A percentile compares a stretch with the other conserved stretches of the same genome.
phyloP scores from a whole-genome alignment of 164 flowering plant species.

The Chimonanthus salicifolius region DNA sequence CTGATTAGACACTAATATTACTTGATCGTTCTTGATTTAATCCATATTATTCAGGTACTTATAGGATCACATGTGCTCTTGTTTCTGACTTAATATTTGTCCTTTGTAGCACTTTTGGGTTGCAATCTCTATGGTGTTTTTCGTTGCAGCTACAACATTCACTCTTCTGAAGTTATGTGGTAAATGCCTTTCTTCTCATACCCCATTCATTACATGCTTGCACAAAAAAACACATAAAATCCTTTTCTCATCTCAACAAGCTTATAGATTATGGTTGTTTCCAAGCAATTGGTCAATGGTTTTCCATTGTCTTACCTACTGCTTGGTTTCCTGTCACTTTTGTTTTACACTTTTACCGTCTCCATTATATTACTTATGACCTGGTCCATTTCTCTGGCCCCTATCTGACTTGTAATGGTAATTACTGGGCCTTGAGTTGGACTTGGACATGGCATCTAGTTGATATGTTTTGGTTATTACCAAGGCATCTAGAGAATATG shows the following conservation, averaged over 20 bases:
- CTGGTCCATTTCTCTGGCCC: too few species aligned
- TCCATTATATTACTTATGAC: too few species aligned
- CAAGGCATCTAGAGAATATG: not conserved
- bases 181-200: constrained; percentile 19
- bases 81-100: constrained; percentile 2
- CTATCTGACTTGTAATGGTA: too few species aligned
- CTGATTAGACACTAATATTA: too few species aligned
- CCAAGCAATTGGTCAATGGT: not conserved
- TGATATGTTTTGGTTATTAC: not conserved
- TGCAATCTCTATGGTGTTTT: constrained; percentile 71
- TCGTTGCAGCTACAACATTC: constrained; percentile 59
- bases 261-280: too few species aligned
- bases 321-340: not conserved
- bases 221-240: too few species aligned
- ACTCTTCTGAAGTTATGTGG: constrained; percentile 61
- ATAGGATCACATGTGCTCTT: not conserved
- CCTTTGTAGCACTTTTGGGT: constrained; percentile 62
- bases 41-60: not conserved
- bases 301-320: not conserved
- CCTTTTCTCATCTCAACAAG: too few species aligned
- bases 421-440: too few species aligned
- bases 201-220: too few species aligned
- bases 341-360: too few species aligned
- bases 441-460: too few species aligned
- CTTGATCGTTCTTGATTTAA: not conserved